Evolutionary conservation across 1,139 yeast genomes (phyloP), one percentile per base, ranked within the genome.

Genomic region (Debaryomyces fabryi): DNA sequence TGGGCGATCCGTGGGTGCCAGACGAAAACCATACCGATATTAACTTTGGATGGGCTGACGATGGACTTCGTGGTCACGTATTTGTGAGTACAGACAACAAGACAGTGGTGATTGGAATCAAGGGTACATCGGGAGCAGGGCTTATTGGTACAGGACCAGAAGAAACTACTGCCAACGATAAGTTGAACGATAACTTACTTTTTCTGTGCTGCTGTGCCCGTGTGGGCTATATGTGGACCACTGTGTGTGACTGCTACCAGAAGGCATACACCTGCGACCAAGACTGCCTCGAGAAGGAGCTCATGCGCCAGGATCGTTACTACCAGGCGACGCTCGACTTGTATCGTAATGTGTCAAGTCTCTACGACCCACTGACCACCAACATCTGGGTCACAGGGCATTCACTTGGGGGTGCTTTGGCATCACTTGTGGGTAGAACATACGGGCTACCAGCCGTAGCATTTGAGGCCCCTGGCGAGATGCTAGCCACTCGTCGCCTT

Each of bases 181-280:
- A 90, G 66, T 68, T 78, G 33, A 93, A 93, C 64, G 99, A 95
- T 64, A 93, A 93, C 63, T 65, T 93, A 48, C 68, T 93, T 40
- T 93, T 93, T 64, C 88, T 96, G 15, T 93, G 99, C 65, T 93
- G 99, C 66, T 93, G 99, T 71, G 99, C 97, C 0, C 77, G 98
- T 35, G 86, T 93, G 6, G 83, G 95, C 48, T 92, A 91, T 58
- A 70, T 90, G 68, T 95, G 99, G 99, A 83, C 85, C 7, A 88
- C 98, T 0, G 98, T 92, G 0, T 93, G 99, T 68, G 97, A 91
- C 66, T 93, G 99, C 64, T 92, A 86, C 63, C 83, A 85, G 53
- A 83, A 82, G 49, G 82, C 96, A 0, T 90, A 89, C 64, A 89
- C 96, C 0, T 93, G 99, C 67, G 86, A 90, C 64, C 95, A 90